These are phyloP conservation scores for Chernovozyma aurita DNA, from an alignment of 1,139 yeast genomes.

Conservation along the genomic window DNA sequence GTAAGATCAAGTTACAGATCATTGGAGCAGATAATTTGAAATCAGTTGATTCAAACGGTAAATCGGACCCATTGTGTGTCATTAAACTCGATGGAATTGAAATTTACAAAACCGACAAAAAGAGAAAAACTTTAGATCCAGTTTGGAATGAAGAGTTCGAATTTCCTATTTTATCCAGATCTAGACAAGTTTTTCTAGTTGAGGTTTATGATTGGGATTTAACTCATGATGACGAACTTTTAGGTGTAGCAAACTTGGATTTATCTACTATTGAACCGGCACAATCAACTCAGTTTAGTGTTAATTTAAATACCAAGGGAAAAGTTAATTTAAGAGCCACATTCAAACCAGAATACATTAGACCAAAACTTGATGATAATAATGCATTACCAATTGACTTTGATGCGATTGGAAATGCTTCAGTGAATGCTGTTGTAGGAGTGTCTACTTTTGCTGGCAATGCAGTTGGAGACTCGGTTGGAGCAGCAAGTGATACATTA, in stretches of 20 bases:
- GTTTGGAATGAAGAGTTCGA: constrained; percentile 60
- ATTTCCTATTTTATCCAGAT: constrained; percentile 61
- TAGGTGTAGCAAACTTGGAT: constrained; percentile 52
- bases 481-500: constrained; percentile 35
- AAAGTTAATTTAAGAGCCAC: constrained; percentile 45
- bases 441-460: constrained; percentile 33
- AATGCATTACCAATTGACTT: constrained; percentile 40
- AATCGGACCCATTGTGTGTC: constrained; percentile 64
- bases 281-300: constrained; percentile 41
- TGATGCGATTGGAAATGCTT: constrained; percentile 39
- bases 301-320: constrained; percentile 60
- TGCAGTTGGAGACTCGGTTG: constrained; percentile 28
- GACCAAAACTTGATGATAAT: constrained; percentile 48
- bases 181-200: constrained; percentile 45
- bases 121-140: constrained; percentile 66
- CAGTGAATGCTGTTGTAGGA: constrained; percentile 44
- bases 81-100: constrained; percentile 51
- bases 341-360: constrained; percentile 63
- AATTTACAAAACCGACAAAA: constrained; percentile 52
- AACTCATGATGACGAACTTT: constrained; percentile 59
- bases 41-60: constrained; percentile 67
- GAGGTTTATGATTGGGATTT: constrained; percentile 74
- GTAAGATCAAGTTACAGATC: constrained; percentile 52
- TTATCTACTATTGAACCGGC: constrained; percentile 45
- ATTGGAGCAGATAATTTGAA: constrained; percentile 49